These are phyloP conservation scores for Cucurbitaria berberidis DNA, from an alignment of 2,329 filamentous ascomycete genomes.

Conservation along the genomic window DNA sequence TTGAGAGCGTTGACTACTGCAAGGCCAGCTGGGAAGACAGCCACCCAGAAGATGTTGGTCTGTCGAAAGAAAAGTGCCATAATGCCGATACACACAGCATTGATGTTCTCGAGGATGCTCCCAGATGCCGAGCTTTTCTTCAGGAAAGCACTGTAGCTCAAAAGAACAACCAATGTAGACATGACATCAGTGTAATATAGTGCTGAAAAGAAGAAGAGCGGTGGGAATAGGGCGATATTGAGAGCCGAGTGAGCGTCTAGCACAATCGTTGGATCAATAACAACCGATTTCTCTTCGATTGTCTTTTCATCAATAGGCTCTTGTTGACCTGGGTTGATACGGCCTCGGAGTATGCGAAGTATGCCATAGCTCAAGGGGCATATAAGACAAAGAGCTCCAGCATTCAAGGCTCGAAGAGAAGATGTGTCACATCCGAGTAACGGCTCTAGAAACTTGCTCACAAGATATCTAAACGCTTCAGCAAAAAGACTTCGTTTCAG, in stretches of 20 bases:
- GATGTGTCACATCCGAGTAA: slow-evolving; percentile 51
- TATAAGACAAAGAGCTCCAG: slow-evolving; percentile 45
- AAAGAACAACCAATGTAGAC: slow-evolving; percentile 76
- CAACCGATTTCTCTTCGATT: neutral
- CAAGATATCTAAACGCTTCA: slow-evolving; percentile 46
- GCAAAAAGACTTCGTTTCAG: slow-evolving; percentile 32
- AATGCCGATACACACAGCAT: slow-evolving; percentile 63
- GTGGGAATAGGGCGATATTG: slow-evolving; percentile 84
- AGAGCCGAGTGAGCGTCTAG: slow-evolving; percentile 67
- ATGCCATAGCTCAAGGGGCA: slow-evolving; percentile 39
- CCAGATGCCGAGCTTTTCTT: slow-evolving; percentile 26
- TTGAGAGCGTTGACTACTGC: slow-evolving; percentile 40
- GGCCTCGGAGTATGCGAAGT: slow-evolving; percentile 20
- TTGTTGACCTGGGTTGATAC: slow-evolving; percentile 1
- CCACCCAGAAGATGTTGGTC: slow-evolving; percentile 97
- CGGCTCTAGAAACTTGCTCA: slow-evolving; percentile 48
- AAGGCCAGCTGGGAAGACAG: slow-evolving; percentile 72
- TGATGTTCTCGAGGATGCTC: slow-evolving; percentile 16
- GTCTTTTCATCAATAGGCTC: neutral
- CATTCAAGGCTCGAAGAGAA: slow-evolving; percentile 49
- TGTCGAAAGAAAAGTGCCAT: slow-evolving; percentile 79
- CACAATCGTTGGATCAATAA: slow-evolving; percentile 39
- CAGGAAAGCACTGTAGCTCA: slow-evolving; percentile 65
- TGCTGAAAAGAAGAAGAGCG: slow-evolving; percentile 93
- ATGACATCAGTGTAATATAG: slow-evolving; percentile 94